Evolutionary conservation across 345 rosid genomes (phyloP).

Genomic region (Ceriops decandra): DNA sequence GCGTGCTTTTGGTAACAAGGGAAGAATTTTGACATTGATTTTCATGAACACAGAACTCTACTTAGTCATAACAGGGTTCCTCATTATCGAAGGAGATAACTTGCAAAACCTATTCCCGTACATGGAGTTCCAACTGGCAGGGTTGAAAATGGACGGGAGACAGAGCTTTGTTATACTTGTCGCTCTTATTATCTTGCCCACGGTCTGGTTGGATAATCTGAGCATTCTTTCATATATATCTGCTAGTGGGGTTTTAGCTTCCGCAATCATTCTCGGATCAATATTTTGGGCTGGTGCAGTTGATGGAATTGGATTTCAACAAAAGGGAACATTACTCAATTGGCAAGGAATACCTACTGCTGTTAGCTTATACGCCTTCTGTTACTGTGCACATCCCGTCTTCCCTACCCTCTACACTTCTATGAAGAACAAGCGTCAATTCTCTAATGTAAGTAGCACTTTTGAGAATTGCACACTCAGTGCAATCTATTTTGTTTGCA

Average conservation of each 20-base stretch:
- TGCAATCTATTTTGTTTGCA: background rate
- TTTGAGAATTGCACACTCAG: background rate
- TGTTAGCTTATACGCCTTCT: conserved; percentile 81
- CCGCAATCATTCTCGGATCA: conserved; percentile 62
- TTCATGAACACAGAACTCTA: conserved; percentile 80
- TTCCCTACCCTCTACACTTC: conserved; percentile 82
- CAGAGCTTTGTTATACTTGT: conserved; percentile 58
- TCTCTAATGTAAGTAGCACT: conserved; percentile 58
- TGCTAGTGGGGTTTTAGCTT: conserved; percentile 85
- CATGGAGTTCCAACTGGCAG: conserved; percentile 42
- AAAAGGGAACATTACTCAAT: conserved; percentile 40
- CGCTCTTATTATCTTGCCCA: conserved; percentile 66
- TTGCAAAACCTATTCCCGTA: conserved; percentile 54
- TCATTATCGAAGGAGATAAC: conserved; percentile 90
- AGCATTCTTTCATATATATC: conserved; percentile 78
- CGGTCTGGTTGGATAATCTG: conserved; percentile 75
- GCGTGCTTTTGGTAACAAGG: conserved; percentile 69
- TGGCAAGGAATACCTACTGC: conserved; percentile 65
- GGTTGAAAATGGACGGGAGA: conserved; percentile 42
- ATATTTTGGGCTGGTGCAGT: conserved; percentile 65
- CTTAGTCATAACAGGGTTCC: conserved; percentile 73
- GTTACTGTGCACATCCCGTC: conserved; percentile 89
- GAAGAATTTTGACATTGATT: conserved; percentile 49
- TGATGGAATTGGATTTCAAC: conserved; percentile 67
- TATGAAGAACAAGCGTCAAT: conserved; percentile 73